Percentiles rank a stretch among this genome's conserved stretches.
These are phyloP conservation scores for Dissoconium aciculare DNA, from an alignment of 2,329 filamentous ascomycete species.

Conservation along the genomic window DNA sequence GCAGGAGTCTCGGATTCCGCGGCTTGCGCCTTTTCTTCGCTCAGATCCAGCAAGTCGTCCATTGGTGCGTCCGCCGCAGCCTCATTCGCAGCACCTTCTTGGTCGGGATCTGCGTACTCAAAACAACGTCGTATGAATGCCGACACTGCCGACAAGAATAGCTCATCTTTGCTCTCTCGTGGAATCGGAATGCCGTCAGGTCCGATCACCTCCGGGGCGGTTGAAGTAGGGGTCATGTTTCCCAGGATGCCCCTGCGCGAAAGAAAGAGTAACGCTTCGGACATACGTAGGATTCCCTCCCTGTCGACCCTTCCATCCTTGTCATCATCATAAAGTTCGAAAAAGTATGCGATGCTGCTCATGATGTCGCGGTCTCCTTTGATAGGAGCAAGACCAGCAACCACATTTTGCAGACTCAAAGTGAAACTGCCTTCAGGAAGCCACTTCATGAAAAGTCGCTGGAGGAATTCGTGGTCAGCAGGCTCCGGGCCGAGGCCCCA, in stretches of 20 bases:
- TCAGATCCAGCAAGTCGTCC: conserved; percentile 45
- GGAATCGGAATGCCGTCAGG: conserved; percentile 15
- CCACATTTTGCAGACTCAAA: conserved; percentile 78
- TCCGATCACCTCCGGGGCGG: conserved; percentile 16
- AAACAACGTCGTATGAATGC: conserved; percentile 94
- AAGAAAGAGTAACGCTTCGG: conserved; percentile 82
- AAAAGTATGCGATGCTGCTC: conserved; percentile 95
- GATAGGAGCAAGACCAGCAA: conserved; percentile 75
- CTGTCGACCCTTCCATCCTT: conserved; percentile 82
- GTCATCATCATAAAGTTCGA: conserved; percentile 90
- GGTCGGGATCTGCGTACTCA: conserved; percentile 88
- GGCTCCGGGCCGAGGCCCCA: conserved; percentile 53
- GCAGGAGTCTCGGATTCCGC: conserved; percentile 10
- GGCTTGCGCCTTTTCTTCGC: conserved; percentile 27
- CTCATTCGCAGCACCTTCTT: conserved; percentile 44
- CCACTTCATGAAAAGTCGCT: conserved; percentile 75
- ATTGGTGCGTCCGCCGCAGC: conserved; percentile 57
- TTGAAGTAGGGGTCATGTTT: conserved; percentile 22
- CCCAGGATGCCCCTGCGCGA: conserved; percentile 63
- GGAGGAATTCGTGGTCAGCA: conserved; percentile 89
- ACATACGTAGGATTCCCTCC: conserved; percentile 88
- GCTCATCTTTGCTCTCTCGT: conserved; percentile 55
- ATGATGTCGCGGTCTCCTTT: conserved; percentile 94
- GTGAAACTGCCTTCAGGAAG: conserved; percentile 63
- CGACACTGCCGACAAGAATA: conserved; percentile 82